phyloP scores from a whole-genome alignment of 139 green algal species.

The Chlorokybus atmophyticus region DNA sequence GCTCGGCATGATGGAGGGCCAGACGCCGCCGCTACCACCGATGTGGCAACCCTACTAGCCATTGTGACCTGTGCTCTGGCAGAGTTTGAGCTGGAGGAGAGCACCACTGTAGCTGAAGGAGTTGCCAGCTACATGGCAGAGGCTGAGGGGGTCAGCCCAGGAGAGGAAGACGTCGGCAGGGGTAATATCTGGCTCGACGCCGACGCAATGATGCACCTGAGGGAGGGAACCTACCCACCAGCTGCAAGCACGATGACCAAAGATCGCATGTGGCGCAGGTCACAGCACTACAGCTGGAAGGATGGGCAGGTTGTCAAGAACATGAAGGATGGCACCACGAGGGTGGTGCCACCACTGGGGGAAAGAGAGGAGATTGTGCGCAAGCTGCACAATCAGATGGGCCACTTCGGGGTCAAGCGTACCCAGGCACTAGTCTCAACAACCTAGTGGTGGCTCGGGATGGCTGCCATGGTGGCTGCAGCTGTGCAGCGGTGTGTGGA shows the following conservation, averaged over 20 bases:
- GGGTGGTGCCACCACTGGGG: not conserved
- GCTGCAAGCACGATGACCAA: not conserved
- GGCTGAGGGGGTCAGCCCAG: too few species aligned
- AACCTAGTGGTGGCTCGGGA: not conserved
- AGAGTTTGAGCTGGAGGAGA: too few species aligned
- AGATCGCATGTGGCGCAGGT: not conserved
- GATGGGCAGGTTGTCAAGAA: not conserved
- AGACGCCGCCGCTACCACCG: too few species aligned
- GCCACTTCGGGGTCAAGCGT: not conserved
- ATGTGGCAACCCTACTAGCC: too few species aligned
- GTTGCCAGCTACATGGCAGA: too few species aligned
- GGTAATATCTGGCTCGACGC: not conserved
- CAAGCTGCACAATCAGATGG: not conserved
- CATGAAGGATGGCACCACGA: not conserved
- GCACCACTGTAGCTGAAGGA: too few species aligned
- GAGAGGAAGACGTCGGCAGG: too few species aligned
- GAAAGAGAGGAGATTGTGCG: too few species aligned
- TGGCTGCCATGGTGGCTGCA: not conserved
- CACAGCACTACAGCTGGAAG: not conserved
- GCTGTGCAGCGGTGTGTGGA: too few species aligned
- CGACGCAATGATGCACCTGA: not conserved
- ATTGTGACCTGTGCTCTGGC: too few species aligned
- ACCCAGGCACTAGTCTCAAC: not conserved
- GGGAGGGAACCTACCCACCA: not conserved
- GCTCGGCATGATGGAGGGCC: too few species aligned